Base-by-base conservation (phyloP, 2,329 filamentous ascomycete species). In the Verticillium zaregamsianum region DNA sequence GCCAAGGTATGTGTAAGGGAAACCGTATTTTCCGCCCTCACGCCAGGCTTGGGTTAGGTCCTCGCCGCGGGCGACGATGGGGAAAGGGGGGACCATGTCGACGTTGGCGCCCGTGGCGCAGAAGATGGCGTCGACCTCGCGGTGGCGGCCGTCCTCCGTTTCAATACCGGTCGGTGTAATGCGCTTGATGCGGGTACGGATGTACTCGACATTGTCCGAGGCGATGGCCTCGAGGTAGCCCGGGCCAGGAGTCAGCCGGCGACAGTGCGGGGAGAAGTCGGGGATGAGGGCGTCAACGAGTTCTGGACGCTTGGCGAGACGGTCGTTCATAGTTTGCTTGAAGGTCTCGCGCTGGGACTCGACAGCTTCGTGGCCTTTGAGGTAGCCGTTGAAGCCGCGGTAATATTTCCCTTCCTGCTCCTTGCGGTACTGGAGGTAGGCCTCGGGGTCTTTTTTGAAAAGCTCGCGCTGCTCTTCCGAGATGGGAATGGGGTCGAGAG, bases 31-130 rank as follows among this genome's bases (percentile, higher is more conserved):
- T 0, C 83, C 84, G 45, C 79, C 81, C 2, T 77, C 77, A 15
- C 77, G 78, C 88, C 88, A 91, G 1, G 83, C 77, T 9, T 78
- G 72, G 12, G 77, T 73, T 2, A 91, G 74, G 61, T 88, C 80
- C 9, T 79, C 71, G 2, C 82, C 85, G 57, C 80, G 73, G 1
- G 84, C 82, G 28, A 78, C 76, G 65, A 91, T 84, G 0, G 85
- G 77, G 65, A 91, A 91, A 0, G 81, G 81, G 0, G 86, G 86
- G 0, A 82, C 75, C 72, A 83, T 78, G 65, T 86, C 80, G 12
- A 81, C 79, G 65, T 89, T 87, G 9, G 86, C 86, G 1, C 89
- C 89, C 0, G 89, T 92, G 1, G 87, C 85, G 67, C 87, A 91
- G 66, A 91, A 85, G 5, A 90, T 76, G 15, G 85, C 84, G 63